A percentile compares a stretch with the other conserved stretches of the same genome.
phyloP scores from a whole-genome alignment of 2,329 filamentous ascomycete species.

The Erysiphe neolycopersici region DNA sequence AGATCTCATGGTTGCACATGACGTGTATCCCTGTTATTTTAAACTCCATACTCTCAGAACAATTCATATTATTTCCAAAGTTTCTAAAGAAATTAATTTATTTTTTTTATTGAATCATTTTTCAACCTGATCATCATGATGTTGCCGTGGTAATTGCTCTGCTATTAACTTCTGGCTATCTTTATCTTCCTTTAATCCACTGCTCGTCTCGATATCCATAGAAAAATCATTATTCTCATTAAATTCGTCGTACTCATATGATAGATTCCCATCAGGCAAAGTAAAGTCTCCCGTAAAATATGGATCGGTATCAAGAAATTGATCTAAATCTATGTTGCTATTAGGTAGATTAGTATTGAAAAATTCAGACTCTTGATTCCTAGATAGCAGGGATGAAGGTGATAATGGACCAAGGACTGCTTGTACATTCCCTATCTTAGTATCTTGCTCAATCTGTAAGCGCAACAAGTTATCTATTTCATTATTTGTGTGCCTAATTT shows the following conservation, averaged over 20 bases:
- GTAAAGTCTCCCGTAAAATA: neutral
- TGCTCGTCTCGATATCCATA: neutral
- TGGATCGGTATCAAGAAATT: constrained; percentile 18
- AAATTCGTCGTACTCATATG: neutral
- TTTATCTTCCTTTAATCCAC: neutral
- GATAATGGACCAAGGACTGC: constrained; percentile 53
- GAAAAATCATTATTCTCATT: neutral
- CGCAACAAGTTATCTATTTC: constrained; percentile 58
- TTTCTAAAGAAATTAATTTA: no score
- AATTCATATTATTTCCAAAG: no score
- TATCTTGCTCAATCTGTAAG: constrained; percentile 53
- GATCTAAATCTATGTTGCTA: constrained; percentile 22
- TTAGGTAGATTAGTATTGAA: constrained; percentile 14
- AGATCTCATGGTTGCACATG: no score
- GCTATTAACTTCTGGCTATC: neutral
- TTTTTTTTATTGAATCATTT: no score
- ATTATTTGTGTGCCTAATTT: constrained; percentile 40
- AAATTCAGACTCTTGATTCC: constrained; percentile 21
- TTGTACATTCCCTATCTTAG: constrained; percentile 48
- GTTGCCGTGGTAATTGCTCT: neutral
- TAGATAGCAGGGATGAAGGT: constrained; percentile 54
- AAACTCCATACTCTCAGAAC: no score
- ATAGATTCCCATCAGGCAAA: neutral
- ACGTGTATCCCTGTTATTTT: no score
- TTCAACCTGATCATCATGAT: neutral